phyloP scores from a whole-genome alignment of 257 asterid genomes.

The Nicotiana benthamiana region DNA sequence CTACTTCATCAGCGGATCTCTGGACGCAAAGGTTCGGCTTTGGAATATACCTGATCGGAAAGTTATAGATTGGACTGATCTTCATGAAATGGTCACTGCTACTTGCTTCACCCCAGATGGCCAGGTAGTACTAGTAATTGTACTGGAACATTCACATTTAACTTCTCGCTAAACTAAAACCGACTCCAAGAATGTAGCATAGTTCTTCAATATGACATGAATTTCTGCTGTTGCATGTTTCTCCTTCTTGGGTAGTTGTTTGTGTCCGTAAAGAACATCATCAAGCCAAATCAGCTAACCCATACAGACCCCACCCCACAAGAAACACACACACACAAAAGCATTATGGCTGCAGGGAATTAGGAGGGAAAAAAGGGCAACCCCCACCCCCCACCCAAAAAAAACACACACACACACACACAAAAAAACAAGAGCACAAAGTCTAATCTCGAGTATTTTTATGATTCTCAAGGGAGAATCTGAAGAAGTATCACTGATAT shows the following conservation, averaged over 20 bases:
- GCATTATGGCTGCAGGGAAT: too few species aligned
- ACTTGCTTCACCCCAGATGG: conserved; percentile 62
- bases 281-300: neutral
- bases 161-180: neutral
- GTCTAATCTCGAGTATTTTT: neutral
- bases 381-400: too few species aligned
- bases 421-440: neutral
- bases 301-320: neutral
- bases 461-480: neutral
- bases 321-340: neutral
- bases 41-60: conserved; percentile 50
- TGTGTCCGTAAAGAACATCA: neutral
- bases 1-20: conserved; percentile 58
- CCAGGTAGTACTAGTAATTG: conserved; percentile 24
- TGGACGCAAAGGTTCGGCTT: conserved; percentile 52
- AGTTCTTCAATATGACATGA: neutral
- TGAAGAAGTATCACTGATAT: neutral
- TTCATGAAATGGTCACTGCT: conserved; percentile 62
- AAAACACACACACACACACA: too few species aligned
- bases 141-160: neutral
- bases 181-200: neutral
- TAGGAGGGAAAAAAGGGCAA: too few species aligned
- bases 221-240: neutral
- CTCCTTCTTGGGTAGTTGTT: neutral
- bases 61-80: conserved; percentile 65